Evolutionary conservation across 2,329 filamentous ascomycete genomes (phyloP).

Genomic region (Cordyceps militaris): DNA sequence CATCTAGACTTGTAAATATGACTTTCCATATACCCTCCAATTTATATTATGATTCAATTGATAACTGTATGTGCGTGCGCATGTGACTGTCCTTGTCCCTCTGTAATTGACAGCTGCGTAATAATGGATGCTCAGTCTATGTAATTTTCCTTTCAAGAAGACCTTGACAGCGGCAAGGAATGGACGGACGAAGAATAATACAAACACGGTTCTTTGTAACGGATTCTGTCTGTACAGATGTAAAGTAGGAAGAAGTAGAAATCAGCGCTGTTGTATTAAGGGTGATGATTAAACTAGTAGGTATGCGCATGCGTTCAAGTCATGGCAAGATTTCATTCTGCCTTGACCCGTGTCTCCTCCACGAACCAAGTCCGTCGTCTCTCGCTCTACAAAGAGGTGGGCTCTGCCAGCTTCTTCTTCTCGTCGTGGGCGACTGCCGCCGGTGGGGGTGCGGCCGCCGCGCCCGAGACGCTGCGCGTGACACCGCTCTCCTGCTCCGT

Average conservation of each 20-base stretch:
- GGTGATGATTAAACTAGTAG: conserved; percentile 3
- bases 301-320: neutral
- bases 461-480: conserved; percentile 17
- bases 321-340: too few species aligned
- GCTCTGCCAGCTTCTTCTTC: conserved; percentile 5
- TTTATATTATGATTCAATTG: neutral
- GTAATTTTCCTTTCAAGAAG: too few species aligned
- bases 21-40: neutral
- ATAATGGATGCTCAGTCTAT: too few species aligned
- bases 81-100: neutral
- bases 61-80: neutral
- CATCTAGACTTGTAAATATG: neutral
- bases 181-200: too few species aligned
- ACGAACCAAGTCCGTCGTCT: neutral
- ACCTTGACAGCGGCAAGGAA: too few species aligned
- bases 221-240: neutral
- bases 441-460: neutral
- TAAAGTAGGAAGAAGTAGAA: neutral
- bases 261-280: conserved; percentile 6
- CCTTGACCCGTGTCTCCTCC: too few species aligned
- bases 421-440: neutral
- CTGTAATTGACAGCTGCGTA: too few species aligned
- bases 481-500: conserved; percentile 9
- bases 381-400: neutral
- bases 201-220: too few species aligned